phyloP scores from a whole-genome alignment of 805 yeast species.

The Lipomyces anomalus region DNA sequence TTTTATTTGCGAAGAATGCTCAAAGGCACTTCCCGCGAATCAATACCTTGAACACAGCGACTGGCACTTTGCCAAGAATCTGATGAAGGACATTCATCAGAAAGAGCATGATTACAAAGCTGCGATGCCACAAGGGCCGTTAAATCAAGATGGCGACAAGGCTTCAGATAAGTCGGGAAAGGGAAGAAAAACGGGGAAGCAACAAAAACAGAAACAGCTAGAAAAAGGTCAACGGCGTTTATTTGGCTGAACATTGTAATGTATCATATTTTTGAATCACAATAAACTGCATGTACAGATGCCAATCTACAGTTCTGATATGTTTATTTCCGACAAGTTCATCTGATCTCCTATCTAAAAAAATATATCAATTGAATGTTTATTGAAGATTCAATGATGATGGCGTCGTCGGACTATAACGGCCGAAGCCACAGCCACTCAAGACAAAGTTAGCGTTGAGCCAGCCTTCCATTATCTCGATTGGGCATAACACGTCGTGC shows the following conservation, averaged over 20 bases:
- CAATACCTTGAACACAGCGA: constrained; percentile 35
- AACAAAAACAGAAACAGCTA: neutral
- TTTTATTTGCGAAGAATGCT: constrained; percentile 32
- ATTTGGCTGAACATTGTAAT: neutral
- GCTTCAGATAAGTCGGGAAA: neutral
- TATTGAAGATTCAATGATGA: no score
- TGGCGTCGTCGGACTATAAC: no score
- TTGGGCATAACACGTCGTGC: no score
- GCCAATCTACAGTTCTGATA: no score
- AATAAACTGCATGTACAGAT: no score
- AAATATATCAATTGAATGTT: no score
- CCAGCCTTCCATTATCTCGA: no score
- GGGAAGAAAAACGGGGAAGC: neutral
- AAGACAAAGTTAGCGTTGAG: no score
- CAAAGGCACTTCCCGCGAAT: constrained; percentile 12
- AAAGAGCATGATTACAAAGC: neutral
- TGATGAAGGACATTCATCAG: constrained; percentile 18
- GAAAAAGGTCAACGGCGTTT: constrained; percentile 16
- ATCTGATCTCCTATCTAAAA: no score
- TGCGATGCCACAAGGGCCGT: neutral
- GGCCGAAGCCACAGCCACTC: no score
- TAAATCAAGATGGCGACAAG: neutral
- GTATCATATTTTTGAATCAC: no score
- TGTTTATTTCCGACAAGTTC: no score
- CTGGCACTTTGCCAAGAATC: constrained; percentile 37